A percentile compares a stretch with the other conserved stretches of the same genome.
These are phyloP conservation scores for Saturnispora serradocipensis DNA, from an alignment of 805 yeast genomes.

Conservation along the genomic window DNA sequence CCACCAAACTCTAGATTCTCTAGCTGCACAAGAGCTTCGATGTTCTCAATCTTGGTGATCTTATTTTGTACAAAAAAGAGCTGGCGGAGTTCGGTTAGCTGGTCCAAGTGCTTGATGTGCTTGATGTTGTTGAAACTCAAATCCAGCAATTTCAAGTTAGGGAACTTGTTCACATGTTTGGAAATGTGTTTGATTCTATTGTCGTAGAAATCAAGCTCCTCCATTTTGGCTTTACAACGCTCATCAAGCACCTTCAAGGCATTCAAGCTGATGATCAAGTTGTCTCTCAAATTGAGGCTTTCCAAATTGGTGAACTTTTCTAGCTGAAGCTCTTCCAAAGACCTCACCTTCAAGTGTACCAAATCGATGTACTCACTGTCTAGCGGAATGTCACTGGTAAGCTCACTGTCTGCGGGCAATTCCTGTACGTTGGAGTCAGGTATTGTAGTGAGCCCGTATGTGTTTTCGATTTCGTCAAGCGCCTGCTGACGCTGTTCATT, in stretches of 20 bases:
- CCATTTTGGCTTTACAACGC: slow-evolving; percentile 37
- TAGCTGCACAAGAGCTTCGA: slow-evolving; percentile 48
- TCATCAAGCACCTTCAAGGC: slow-evolving; percentile 53
- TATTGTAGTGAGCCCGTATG: slow-evolving; percentile 24
- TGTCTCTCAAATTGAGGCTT: slow-evolving; percentile 70
- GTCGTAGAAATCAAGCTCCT: slow-evolving; percentile 84
- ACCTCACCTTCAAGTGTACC: slow-evolving; percentile 58
- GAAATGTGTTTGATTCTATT: slow-evolving; percentile 84
- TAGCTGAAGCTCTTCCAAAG: slow-evolving; percentile 53
- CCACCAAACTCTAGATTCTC: slow-evolving; percentile 86
- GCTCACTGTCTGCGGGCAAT: slow-evolving; percentile 61
- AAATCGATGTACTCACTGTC: slow-evolving; percentile 56
- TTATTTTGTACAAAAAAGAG: slow-evolving; percentile 85
- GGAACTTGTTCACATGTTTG: slow-evolving; percentile 52
- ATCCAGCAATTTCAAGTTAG: slow-evolving; percentile 54
- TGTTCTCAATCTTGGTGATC: slow-evolving; percentile 60
- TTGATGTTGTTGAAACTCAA: slow-evolving; percentile 84
- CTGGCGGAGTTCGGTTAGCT: slow-evolving; percentile 51
- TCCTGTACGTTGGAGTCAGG: slow-evolving; percentile 40
- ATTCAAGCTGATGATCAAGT: slow-evolving; percentile 63
- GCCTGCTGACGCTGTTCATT: slow-evolving; percentile 5
- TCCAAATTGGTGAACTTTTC: slow-evolving; percentile 48
- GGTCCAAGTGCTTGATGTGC: slow-evolving; percentile 69
- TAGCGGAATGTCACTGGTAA: slow-evolving; percentile 46
- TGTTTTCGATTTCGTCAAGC: slow-evolving; percentile 17